Evolutionary conservation across 257 asterid species (phyloP).

Genomic region (Misopates orontium): DNA sequence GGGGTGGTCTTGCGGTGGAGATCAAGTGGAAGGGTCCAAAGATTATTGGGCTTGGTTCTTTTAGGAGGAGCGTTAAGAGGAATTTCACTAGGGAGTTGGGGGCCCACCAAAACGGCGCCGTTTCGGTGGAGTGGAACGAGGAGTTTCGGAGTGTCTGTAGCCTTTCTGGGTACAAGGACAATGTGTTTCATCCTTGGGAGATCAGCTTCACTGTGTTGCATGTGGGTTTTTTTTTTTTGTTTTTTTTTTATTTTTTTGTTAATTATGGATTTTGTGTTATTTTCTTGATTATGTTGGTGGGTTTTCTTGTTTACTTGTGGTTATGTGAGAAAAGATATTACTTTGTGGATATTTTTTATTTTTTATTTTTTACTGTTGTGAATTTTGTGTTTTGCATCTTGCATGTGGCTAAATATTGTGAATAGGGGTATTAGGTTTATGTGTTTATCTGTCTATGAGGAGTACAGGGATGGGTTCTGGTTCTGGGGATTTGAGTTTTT

Average conservation of each 20-base stretch:
- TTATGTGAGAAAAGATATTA: too few species aligned
- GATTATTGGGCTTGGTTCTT: slow-evolving; percentile 48
- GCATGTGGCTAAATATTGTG: too few species aligned
- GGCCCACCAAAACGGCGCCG: slow-evolving; percentile 38
- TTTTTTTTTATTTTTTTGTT: slow-evolving; percentile 6
- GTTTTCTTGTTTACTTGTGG: too few species aligned
- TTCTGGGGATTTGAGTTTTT: too few species aligned
- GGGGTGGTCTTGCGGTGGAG: slow-evolving; percentile 52
- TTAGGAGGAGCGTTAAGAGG: slow-evolving; percentile 50
- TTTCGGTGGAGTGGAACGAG: slow-evolving; percentile 84
- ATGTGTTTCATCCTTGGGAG: slow-evolving; percentile 95
- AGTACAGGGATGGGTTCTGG: too few species aligned
- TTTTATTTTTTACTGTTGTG: too few species aligned
- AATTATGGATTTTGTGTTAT: too few species aligned
- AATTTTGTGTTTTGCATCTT: too few species aligned
- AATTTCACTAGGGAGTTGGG: slow-evolving; percentile 43
- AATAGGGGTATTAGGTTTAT: too few species aligned
- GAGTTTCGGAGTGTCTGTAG: slow-evolving; percentile 70
- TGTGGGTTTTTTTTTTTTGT: slow-evolving; percentile 53
- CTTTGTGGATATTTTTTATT: too few species aligned
- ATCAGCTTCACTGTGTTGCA: slow-evolving; percentile 70
- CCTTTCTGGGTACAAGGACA: slow-evolving; percentile 74
- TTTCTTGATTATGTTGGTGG: too few species aligned
- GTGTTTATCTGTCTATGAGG: too few species aligned
- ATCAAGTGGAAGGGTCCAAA: slow-evolving; percentile 66